Base-by-base conservation (phyloP, 1,284 basidiomycete genomes). In the Cutaneotrichosporon dermatis region DNA sequence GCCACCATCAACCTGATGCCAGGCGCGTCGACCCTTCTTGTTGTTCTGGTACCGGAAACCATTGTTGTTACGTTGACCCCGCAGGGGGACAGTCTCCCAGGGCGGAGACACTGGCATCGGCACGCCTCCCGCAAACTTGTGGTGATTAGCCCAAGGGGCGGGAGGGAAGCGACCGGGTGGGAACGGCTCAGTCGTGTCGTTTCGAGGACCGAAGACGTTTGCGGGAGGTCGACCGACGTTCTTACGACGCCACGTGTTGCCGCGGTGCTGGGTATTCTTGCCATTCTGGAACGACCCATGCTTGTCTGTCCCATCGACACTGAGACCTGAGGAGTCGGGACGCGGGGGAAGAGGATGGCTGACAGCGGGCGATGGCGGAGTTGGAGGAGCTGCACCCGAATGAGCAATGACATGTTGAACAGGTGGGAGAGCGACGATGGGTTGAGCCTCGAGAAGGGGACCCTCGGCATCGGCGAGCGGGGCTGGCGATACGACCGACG, bases 1-100 rank as follows among this genome's bases (percentile, higher is more conserved):
- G 1, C 74, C 61, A 6, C 61, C 61, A 2, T 54, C 54, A 4
- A 62, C 54, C 33, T 59, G 40, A 48, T 33, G 41, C 8, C 25
- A 41, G 40, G 6, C 43, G 36, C 36, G 50, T 6, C 50, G 37
- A 8, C 39, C 16, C 50, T 42, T 51, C 37, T 42, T 33, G 37
- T 16, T 37, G 7, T 49, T 49, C 13, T 8, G 34, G 10, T 12
- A 13, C 15, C 46, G 13, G 34, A 6, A 10, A 33, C 12, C 39
- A 40, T 40, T 8, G 9, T 40, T 8, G 39, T 40, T 40, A 9
- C 39, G 9, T 12, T 40, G 39, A 11, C 51, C 41, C 15, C 51
- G 51, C 1, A 53, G 51, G 9, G 51, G 42, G 3, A 44, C 51
- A 5, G 40, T 44, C 33, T 53, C 51, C 51, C 42, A 44, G 2